Percentiles rank a stretch among this genome's conserved stretches.
Evolutionary conservation across 2,329 filamentous ascomycete genomes (phyloP).

Genomic region (Thielaviopsis populi): DNA sequence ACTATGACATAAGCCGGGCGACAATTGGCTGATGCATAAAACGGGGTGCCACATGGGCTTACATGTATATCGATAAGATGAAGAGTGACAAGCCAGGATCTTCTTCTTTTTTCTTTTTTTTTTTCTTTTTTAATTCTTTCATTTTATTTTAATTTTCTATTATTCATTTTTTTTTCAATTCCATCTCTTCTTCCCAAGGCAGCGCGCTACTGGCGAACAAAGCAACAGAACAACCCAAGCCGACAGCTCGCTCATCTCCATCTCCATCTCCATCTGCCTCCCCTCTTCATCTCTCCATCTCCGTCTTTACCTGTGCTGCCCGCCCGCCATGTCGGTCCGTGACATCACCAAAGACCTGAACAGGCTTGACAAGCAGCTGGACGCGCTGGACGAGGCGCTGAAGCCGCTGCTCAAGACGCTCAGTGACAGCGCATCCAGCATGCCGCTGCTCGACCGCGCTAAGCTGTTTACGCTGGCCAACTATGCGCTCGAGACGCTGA

Average conservation of each 20-base stretch:
- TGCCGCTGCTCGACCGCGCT: constrained; percentile 86
- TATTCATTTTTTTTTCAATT: constrained; percentile 5
- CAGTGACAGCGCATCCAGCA: constrained; percentile 53
- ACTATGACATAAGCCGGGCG: constrained; percentile 7
- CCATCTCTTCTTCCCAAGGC: background rate
- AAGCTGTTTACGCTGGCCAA: constrained; percentile 81
- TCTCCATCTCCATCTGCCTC: too few relatives aligned
- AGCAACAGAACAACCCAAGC: background rate
- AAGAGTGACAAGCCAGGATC: background rate
- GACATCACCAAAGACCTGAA: constrained; percentile 55
- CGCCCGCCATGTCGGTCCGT: constrained; percentile 28
- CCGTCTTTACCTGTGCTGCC: too few relatives aligned
- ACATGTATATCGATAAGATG: constrained; percentile 14
- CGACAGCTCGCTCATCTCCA: background rate
- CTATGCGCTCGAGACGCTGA: constrained; percentile 77
- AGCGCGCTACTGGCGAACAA: constrained; percentile 5
- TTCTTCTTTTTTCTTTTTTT: constrained; percentile 9
- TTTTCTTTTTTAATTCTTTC: background rate
- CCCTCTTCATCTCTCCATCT: too few relatives aligned
- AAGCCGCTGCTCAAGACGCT: constrained; percentile 57
- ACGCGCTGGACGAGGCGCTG: constrained; percentile 60
- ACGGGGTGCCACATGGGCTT: background rate
- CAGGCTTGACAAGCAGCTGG: constrained; percentile 62
- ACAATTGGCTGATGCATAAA: constrained; percentile 5
- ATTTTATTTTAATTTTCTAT: background rate